Base-by-base conservation (phyloP, 2,329 filamentous ascomycete species). In the Pestalotiopsis sp. region DNA sequence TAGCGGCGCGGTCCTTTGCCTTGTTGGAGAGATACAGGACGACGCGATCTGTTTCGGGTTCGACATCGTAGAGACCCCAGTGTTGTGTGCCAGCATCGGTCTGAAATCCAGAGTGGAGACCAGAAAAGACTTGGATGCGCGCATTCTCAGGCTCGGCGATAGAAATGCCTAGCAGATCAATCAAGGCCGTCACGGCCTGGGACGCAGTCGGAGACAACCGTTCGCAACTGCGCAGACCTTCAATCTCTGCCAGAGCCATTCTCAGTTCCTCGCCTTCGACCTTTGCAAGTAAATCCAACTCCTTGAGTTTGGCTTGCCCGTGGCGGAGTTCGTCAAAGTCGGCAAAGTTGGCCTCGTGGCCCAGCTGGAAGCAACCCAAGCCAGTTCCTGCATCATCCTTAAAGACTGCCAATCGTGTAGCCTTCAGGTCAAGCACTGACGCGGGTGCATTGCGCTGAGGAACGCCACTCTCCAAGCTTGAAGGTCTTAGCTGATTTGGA, bases 61-160 rank as follows among this genome's bases (percentile, higher is more conserved):
- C 62, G 11, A 64, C 23, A n/a, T 64, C 62, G 39, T 64, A 64
- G 12, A 64, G 20, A 13, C 62, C 62, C 62, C 62, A 64, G 62
- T 64, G 39, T 64, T 64, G 62, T 12, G 62, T 36, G 17, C 39
- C 39, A 3, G 62, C 17, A 13, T 27, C 41, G 27, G 39, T 52
- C 23, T 64, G 62, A 23, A 64, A 64, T 14, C 62, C 62, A 20
- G 62, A 64, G 9, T 52, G 62, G 9, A 64, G 41, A 52, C 62
- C 62, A 13, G 62, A 64, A 20, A 38, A 64, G 36, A 64, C 39
- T 20, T 64, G n/a, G 7, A 64, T 23, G 41, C 38, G 62, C 2
- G 36, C 17, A 25, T 56, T 64, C 27, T 52, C 62, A 23, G 36
- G 36, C 23, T 64, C 39, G 38, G 25, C 62, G 27, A 36, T 52